Evolutionary conservation across 169 alveolate species (phyloP).

Genomic region (Plasmodium adleri): DNA sequence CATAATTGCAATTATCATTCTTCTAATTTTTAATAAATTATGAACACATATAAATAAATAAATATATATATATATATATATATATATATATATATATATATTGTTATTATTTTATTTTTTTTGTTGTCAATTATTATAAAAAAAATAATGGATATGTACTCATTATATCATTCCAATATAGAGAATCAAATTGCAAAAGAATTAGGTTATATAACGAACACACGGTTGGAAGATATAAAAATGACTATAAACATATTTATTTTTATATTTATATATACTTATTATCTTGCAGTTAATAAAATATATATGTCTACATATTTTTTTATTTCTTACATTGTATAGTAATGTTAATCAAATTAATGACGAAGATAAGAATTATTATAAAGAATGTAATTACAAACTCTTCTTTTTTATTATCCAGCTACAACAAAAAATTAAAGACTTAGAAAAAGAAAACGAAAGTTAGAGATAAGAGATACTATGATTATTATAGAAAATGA

Average conservation of each 20-base stretch:
- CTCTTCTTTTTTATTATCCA: constrained; percentile 69
- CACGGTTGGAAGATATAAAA: constrained; percentile 23
- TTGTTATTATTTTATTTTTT: no score
- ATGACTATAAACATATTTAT: neutral
- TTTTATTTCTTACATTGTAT: neutral
- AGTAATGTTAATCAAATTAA: constrained; percentile 26
- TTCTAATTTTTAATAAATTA: no score
- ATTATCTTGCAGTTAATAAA: neutral
- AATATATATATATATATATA: no score
- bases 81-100: no score
- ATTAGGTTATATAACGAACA: constrained; percentile 18
- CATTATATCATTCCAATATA: constrained; percentile 11
- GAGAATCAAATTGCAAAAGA: constrained; percentile 29
- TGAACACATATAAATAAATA: no score
- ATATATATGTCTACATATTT: neutral
- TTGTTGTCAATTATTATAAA: neutral
- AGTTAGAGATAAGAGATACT: constrained; percentile 12
- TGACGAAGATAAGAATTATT: constrained; percentile 32
- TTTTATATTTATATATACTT: neutral
- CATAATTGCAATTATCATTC: no score
- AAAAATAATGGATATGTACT: constrained; percentile 40
- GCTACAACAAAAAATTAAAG: constrained; percentile 62
- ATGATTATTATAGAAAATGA: no score
- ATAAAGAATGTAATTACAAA: constrained; percentile 69
- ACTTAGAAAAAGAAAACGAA: constrained; percentile 70